Evolutionary conservation across 805 yeast genomes (phyloP).

Genomic region (Lipomyces oligophaga): DNA sequence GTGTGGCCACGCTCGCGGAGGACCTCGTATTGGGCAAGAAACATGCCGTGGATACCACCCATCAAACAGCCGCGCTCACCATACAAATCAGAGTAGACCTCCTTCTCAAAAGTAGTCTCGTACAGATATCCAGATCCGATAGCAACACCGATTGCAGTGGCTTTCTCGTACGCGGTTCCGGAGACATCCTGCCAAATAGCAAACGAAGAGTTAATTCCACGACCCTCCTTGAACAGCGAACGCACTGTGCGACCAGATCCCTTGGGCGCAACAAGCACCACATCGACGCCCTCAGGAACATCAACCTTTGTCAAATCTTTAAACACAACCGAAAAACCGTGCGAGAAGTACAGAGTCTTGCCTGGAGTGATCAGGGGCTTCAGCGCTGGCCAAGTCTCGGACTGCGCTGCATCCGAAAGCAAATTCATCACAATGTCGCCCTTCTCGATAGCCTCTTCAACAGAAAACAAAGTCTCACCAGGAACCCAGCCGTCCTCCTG

Average conservation of each 20-base stretch:
- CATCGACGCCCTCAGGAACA: conserved; percentile 92
- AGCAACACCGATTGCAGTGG: conserved; percentile 97
- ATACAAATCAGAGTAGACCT: conserved; percentile 97
- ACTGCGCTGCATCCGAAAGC: conserved; percentile 98
- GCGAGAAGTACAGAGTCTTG: conserved; percentile 97
- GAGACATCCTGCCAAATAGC: conserved; percentile 99
- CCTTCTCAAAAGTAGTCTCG: conserved; percentile 99
- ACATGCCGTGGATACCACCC: conserved; percentile 92
- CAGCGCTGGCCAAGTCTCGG: conserved; percentile 90
- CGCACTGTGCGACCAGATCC: conserved; percentile 99
- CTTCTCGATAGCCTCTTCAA: conserved; percentile 82
- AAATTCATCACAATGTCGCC: conserved; percentile 97
- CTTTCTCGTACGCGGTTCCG: conserved; percentile 99
- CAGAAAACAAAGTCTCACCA: conserved; percentile 95
- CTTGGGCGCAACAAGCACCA: conserved; percentile 98
- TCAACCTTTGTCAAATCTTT: conserved; percentile 94
- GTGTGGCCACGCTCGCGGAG: conserved; percentile 99
- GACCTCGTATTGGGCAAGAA: conserved; percentile 99
- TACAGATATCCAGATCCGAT: conserved; percentile 99
- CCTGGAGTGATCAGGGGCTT: conserved; percentile 93
- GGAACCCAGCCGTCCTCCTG: conserved; percentile 99
- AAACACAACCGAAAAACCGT: conserved; percentile 99
- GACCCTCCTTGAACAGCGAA: conserved; percentile 98
- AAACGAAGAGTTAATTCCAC: conserved; percentile 99
- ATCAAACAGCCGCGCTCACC: conserved; percentile 98